Base-by-base conservation (phyloP, 116 monocot species). In the Zostera marina region DNA sequence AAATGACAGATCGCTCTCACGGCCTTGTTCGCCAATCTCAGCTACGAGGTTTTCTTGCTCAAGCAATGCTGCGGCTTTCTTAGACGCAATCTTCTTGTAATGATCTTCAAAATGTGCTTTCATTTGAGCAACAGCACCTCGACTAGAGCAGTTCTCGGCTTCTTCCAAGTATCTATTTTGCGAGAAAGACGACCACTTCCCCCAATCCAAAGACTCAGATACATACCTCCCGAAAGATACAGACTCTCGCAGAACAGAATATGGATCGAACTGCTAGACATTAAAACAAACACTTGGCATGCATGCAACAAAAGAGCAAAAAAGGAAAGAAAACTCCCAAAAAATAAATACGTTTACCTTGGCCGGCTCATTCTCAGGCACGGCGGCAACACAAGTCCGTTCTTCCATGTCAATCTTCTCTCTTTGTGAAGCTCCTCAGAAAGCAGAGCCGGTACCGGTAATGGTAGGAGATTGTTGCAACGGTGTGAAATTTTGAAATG, bases 121-220 rank as follows among this genome's bases (percentile, higher is more conserved):
- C 70, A 73, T 92, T 59, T 83, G 73, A 26, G 92, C 86, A 17
- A 92, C 86, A 0, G 77, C 72, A 0, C 92, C 86, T 20, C 73
- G 82, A 22, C 47, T 59, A 0, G 83, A 79, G 72, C 53, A 83
- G 54, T 56, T 78, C 70, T 71, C 69, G 1, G 68, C 81, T 45
- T 92, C 92, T 46, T 92, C 92, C 63, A 92, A 47, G 66, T 86
- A 66, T 23, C 61, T 75, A 42, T 82, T 83, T 24, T 86, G 80
- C 20, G 44, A 63, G 72, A 92, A 92, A 20, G 80, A 73, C 19
- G 92, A 92, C 75, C 77, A 86, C 47, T 67, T 82, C 23, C 83
- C 86, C 86, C 92, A 92, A 6, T 92, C 86, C 48, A 92, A 60
- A 19, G 86, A 80, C 42, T 86, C 86, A 0, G 83, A 73, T 52